Evolutionary conservation across 345 rosid genomes (phyloP), one percentile per base, ranked within the genome.

Genomic region (Citrus maxima): DNA sequence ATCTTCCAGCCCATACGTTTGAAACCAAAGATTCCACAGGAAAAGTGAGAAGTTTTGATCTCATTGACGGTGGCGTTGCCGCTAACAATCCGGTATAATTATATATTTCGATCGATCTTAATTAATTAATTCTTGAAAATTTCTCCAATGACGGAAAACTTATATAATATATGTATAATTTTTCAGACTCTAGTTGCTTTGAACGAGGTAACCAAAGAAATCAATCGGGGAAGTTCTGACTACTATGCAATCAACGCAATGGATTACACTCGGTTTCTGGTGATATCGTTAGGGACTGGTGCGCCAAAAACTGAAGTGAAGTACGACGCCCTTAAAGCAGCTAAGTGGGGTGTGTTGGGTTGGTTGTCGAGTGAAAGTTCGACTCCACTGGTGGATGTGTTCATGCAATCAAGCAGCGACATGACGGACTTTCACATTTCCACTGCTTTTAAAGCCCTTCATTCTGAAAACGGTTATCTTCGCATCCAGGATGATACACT

Each of bases 1-100:
- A 87, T 77, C 88, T 92, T 7, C 93, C 94, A 0, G 88, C 92
- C 7, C 86, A 84, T 77, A 18, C 54, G 35, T 88, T 87, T 69
- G 78, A 79, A 82, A 88, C 84, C 32, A 7, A 78, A 74, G 88
- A 85, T 42, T 34, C 74, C 10, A 65, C 13, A 0, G 91, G 91
- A 38, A 75, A 78, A 19, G 77, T 80, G 9, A 85, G 72, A 75
- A 80, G 78, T 28, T 93, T 85, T 84, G 80, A 93, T 78, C 97
- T 92, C 34, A 83, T 92, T 14, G 98, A 93, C 27, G 95, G 95
- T 0, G 95, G 98, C 55, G 86, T 93, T 18, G 97, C 95, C 7
- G 98, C 97, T 16, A 88, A 88, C 56, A 85, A 88, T 84, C 92
- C 78, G 64, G 80, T 77, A 67, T 24, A 46, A 6, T 6, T 40